Evolutionary conservation across 1,284 basidiomycete genomes (phyloP).

Genomic region (Tetrapyrgos nigripes): DNA sequence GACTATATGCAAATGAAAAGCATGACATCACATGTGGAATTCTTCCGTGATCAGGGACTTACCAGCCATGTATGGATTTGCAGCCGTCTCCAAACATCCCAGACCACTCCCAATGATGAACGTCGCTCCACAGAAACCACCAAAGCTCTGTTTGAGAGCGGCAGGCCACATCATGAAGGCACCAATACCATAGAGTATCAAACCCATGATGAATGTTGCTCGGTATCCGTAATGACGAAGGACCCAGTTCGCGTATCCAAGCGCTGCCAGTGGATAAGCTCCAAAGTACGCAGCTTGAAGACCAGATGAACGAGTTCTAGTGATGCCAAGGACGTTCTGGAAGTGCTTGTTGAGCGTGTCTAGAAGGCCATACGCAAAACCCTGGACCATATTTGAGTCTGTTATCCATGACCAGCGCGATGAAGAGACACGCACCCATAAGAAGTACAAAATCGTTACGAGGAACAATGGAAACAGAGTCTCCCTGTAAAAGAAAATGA

Average conservation of each 20-base stretch:
- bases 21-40: background rate
- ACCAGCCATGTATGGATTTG: constrained; percentile 45
- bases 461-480: constrained; percentile 40
- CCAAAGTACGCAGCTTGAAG: constrained; percentile 90
- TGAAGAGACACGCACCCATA: constrained; percentile 31
- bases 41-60: constrained; percentile 1
- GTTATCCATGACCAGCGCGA: background rate
- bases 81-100: constrained; percentile 40
- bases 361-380: constrained; percentile 84
- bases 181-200: constrained; percentile 38
- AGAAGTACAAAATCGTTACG: constrained; percentile 42
- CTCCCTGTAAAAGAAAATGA: constrained; percentile 21
- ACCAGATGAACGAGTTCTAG: constrained; percentile 81
- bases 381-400: constrained; percentile 34
- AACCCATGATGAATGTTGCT: constrained; percentile 39
- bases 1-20: constrained; percentile 20
- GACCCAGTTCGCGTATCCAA: constrained; percentile 41
- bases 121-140: constrained; percentile 43
- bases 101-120: constrained; percentile 43
- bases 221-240: constrained; percentile 39
- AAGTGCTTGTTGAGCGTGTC: constrained; percentile 89
- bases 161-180: constrained; percentile 44
- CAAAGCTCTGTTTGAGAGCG: constrained; percentile 39
- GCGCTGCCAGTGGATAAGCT: constrained; percentile 53
- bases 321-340: constrained; percentile 73